Base-by-base conservation (phyloP, 2,329 filamentous ascomycete species). In the Nemania sp. region DNA sequence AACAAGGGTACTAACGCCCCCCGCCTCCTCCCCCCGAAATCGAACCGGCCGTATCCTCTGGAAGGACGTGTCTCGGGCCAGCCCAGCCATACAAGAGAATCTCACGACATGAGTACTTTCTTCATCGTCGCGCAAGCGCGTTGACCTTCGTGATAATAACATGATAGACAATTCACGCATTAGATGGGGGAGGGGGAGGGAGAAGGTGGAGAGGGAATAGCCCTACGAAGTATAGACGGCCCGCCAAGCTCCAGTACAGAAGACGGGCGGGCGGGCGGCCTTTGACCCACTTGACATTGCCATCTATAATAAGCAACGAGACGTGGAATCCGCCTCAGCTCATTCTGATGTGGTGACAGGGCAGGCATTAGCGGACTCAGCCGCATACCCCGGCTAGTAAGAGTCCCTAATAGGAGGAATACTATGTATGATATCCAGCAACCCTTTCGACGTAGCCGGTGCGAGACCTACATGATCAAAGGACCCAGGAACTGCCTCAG, bases 271-370 rank as follows among this genome's bases (percentile, higher is more conserved):
- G n/a, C n/a, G n/a, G n/a, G n/a, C n/a, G n/a, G n/a, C n/a, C 25
- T 25, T 42, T 43, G 35, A 29, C 42, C 17, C 35, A 51, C 49
- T n/a, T 15, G 40, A 29, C n/a, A n/a, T 29, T 29, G 25, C 15
- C 25, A 35, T 35, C 59, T 61, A 61, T 39, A 61, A 53, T 61
- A 61, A 62, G 54, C 40, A 62, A 17, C 20, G 32, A 15, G 49
- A 25, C 52, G 11, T 46, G 25, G 40, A 53, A 57, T 54, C 49
- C 54, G 54, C 40, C 59, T 62, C 59, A 62, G 59, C 59, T 57
- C 29, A 34, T 32, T 17, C 43, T 46, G 21, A 42, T 57, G 35
- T 45, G 49, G 49, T 21, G 10, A 54, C 21, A 18, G 32, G 29
- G 25, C 18, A 58, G n/a, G 46, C 40, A 52, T 54, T 52, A 59